Evolutionary conservation across 345 rosid genomes (phyloP), one percentile per base, ranked within the genome.

Genomic region (Camelina sativa): DNA sequence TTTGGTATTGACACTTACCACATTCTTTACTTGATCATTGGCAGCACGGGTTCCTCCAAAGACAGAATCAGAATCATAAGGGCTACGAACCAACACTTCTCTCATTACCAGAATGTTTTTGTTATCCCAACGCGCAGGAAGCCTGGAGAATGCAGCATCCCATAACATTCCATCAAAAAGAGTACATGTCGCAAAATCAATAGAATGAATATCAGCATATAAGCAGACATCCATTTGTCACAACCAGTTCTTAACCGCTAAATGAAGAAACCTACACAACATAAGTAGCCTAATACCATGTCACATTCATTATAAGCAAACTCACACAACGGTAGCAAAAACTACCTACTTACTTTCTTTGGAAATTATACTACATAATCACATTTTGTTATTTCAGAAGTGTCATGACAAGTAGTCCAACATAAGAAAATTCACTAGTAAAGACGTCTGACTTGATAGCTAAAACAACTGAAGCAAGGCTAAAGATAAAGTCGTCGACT

Each of bases 111-210:
- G 85, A 46, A 93, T 91, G 70, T 53, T 83, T 51, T 86, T 91
- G 77, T 89, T 88, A 54, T 85, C 90, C 98, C 98, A 91, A 59
- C 85, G 79, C 35, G 89, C 93, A 43, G 89, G 91, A 82, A 82
- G 87, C 89, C 98, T 93, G 85, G 43, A 53, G n/a, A 6, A 41
- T 23, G 30, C 71, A 53, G 20, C 65, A 68, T 28, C 67, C 22
- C 61, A 61, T 61, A 23, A 13, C 35, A 53, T 53, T 52, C 54
- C 8, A 38, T 62, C 43, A 54, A 43, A 72, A 25, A 25, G 22
- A 25, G 53, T 23, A 8, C 12, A 22, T 35, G 20, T 8, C 4
- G 3, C 43, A 34, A 59, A 16, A 9, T 16, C 44, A 35, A 5
- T 58, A 58, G 4, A 58, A 59, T 35, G 44, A 59, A 5, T 37